Evolutionary conservation across 495 filamentous ascomycete species (phyloP).

Genomic region (Annulohypoxylon nitens): DNA sequence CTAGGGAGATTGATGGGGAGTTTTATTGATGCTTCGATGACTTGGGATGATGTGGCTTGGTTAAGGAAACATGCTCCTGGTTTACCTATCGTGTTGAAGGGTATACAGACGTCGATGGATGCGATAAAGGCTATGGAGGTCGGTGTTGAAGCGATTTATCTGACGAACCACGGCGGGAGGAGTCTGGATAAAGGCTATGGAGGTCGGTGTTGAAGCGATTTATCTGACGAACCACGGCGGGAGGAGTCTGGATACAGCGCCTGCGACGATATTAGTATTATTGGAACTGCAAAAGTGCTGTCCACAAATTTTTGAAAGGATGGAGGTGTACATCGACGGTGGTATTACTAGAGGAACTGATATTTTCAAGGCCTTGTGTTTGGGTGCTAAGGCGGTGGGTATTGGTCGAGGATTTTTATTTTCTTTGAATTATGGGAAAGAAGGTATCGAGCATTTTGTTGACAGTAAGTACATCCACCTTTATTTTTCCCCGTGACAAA

Average conservation of each 20-base stretch:
- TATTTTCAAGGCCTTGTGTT: slow-evolving; percentile 76
- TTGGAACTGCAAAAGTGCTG: slow-evolving; percentile 73
- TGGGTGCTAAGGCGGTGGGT: slow-evolving; percentile 74
- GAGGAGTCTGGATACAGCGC: slow-evolving; percentile 72
- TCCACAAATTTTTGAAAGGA: slow-evolving; percentile 69
- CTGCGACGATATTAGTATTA: slow-evolving; percentile 70
- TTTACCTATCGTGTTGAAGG: slow-evolving; percentile 72
- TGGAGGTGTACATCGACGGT: slow-evolving; percentile 77
- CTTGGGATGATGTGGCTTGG: slow-evolving; percentile 79
- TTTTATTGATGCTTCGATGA: slow-evolving; percentile 78
- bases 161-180: slow-evolving; percentile 79
- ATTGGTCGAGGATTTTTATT: slow-evolving; percentile 75
- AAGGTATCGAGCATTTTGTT: slow-evolving; percentile 76
- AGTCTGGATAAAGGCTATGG: slow-evolving; percentile 74
- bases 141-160: slow-evolving; percentile 70
- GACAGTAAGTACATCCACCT: slow-evolving; percentile 59
- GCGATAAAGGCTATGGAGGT: slow-evolving; percentile 66
- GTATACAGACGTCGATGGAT: slow-evolving; percentile 73
- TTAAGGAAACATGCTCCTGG: slow-evolving; percentile 57
- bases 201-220: slow-evolving; percentile 70
- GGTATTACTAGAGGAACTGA: slow-evolving; percentile 74
- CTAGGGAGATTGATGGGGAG: slow-evolving; percentile 78
- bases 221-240: slow-evolving; percentile 78
- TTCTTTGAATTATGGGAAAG: slow-evolving; percentile 76
- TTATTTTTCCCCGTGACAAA: not conserved